Percentiles rank a stretch among this genome's conserved stretches.
Evolutionary conservation across 2,329 filamentous ascomycete genomes (phyloP).

Genomic region (Paecilomyces sp.): DNA sequence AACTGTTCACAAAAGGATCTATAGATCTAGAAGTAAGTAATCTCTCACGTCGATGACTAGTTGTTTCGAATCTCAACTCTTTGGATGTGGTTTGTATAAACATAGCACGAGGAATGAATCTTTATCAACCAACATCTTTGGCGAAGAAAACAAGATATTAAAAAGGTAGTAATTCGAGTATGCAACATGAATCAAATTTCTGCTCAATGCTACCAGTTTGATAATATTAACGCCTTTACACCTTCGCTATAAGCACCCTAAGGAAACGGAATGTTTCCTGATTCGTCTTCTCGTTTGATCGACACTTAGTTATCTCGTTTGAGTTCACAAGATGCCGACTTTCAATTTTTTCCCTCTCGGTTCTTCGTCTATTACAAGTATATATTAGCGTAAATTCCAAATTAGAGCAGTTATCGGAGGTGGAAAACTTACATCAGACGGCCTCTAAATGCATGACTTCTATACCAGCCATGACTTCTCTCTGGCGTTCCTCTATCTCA

Average conservation of each 20-base stretch:
- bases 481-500: background rate
- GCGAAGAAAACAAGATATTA: too few species aligned
- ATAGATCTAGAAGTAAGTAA: too few species aligned
- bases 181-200: background rate
- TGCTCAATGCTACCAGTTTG: background rate
- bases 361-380: background rate
- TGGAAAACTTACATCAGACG: background rate
- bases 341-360: background rate
- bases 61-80: too few species aligned
- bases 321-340: background rate
- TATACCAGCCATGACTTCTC: background rate
- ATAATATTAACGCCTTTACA: background rate
- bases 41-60: too few species aligned
- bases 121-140: too few species aligned
- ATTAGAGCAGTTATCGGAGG: background rate
- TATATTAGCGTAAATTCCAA: background rate
- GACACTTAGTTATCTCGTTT: too few species aligned
- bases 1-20: too few species aligned
- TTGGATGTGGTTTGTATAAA: too few species aligned
- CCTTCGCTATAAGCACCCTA: background rate
- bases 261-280: background rate
- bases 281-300: background rate
- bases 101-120: too few species aligned
- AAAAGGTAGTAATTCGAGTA: background rate
- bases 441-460: background rate